Conservation (phyloP, 306 rosid species). For the Cucurbita pepo region DNA sequence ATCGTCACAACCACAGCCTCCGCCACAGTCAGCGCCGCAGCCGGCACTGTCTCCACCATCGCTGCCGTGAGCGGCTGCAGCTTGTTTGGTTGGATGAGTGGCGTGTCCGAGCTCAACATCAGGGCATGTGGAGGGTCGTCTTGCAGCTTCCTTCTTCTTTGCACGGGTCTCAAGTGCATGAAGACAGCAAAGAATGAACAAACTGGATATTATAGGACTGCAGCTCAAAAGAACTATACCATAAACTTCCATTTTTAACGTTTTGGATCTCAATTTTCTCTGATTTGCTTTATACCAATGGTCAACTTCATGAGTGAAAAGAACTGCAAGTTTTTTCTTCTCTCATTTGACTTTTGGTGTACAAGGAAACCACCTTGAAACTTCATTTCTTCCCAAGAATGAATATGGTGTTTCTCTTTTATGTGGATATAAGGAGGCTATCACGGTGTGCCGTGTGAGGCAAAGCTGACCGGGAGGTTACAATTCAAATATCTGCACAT, state of each 20-base stretch:
- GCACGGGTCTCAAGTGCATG: background rate
- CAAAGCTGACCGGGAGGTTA: too few relatives aligned
- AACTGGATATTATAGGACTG: background rate
- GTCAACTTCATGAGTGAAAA: background rate
- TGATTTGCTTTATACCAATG: background rate
- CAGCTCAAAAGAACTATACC: background rate
- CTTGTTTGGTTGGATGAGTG: background rate
- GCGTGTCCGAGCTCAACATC: background rate
- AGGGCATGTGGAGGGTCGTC: background rate
- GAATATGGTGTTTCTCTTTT: too few relatives aligned
- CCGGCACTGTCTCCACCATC: too few relatives aligned
- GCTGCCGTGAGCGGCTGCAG: background rate
- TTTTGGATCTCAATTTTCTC: background rate
- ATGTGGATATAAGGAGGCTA: too few relatives aligned
- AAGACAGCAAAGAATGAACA: background rate
- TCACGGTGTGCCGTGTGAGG: too few relatives aligned
- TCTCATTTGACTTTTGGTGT: background rate
- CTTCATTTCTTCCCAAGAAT: background rate
- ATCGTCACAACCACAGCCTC: background rate
- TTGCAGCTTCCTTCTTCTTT: background rate
- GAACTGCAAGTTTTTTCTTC: background rate
- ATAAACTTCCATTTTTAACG: background rate
- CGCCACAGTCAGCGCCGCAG: background rate
- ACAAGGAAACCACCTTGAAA: background rate
- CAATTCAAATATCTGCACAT: too few relatives aligned